Evolutionary conservation across 768 basidiomycete species (phyloP), one percentile per base, ranked within the genome.

Genomic region (Boletus reticulatus): DNA sequence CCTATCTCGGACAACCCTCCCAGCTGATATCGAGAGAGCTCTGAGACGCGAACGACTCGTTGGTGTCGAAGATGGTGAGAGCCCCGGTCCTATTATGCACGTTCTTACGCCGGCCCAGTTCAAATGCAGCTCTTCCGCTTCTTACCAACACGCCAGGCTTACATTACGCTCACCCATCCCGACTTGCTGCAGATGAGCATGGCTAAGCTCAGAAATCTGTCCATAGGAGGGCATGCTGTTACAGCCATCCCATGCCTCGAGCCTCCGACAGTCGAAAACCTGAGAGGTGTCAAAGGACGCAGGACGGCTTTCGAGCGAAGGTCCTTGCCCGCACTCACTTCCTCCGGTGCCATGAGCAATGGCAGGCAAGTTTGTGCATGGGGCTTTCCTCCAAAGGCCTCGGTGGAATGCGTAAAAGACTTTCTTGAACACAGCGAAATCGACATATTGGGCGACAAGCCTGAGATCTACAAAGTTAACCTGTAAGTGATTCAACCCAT

Each of bases 121-220:
- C 74, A 79, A 19, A 63, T 89, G 29, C 75, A 84, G 50, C 88
- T 92, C 62, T 61, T 75, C 38, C 78, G 78, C 49, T 88, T 88
- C 70, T 64, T 72, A 22, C 85, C 87, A 8, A 83, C 81, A 2
- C 81, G 84, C 31, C 70, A 72, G 20, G 89, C 87, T 8, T 73
- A 80, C 59, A 68, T 92, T 45, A 80, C 82, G 14, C 69, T 90
- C 53, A 68, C 77, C 12, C 72, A 76, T 36, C 69, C 81, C 1
- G 74, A 82, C 20, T 78, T 73, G 58, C 63, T 82, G 9, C 66
- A 63, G 16, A 65, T 68, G 29, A 80, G 76, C 53, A 50, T 84
- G 0, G 66, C 67, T 4, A 71, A 70, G 20, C 76, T 89, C 6
- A 61, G 74, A 46, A 73, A 72, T 4, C 54, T 78, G n/a, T 64